Evolutionary conservation across 352 stramenopile genomes (phyloP), one percentile per base, ranked within the genome.

Genomic region (Aphanomyces cochlioides): DNA sequence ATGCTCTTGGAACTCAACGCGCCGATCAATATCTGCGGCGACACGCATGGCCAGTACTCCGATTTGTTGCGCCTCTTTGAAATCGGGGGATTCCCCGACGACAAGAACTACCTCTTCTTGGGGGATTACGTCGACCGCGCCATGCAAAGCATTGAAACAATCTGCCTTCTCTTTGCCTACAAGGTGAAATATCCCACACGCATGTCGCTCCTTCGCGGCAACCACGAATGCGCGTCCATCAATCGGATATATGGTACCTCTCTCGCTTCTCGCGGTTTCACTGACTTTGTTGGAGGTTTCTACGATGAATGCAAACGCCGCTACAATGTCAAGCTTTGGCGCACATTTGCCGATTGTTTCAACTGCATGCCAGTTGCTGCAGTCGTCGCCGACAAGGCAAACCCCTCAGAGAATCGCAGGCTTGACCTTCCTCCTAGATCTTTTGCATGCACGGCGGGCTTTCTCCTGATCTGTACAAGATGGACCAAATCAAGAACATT

Each of bases 141-240:
- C n/a, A 97, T 97, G 80, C 91, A 98, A 66, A 96, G 95, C 64
- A 92, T 99, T 41, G 97, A 99, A 83, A 98, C 95, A 4, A 98
- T 99, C 69, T 99, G 93, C 72, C 78, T 99, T 47, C 82, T 99
- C 5, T 89, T 99, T 59, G 90, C 90, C 12, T 99, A 98, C 88
- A 99, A 99, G 79, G 98, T 99, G 79, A 98, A 98, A 77, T 99
- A 98, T 79, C 96, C 96, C 15, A 90, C 98, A 66, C 97, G 98
- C 56, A 97, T 99, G 72, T 99, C 97, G 73, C 86, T 99, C 12
- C 79, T 99, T 56, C 84, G 97, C 40, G 97, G 97, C 5, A 99
- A 99, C 83, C 97, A 99, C 81, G 97, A 99, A 78, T 98, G 92
- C 71, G 93, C 94, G 41, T 98, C 95, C 34, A 99, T 99, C 73